phyloP scores from a whole-genome alignment of 257 asterid species.

The Asclepias syriaca region DNA sequence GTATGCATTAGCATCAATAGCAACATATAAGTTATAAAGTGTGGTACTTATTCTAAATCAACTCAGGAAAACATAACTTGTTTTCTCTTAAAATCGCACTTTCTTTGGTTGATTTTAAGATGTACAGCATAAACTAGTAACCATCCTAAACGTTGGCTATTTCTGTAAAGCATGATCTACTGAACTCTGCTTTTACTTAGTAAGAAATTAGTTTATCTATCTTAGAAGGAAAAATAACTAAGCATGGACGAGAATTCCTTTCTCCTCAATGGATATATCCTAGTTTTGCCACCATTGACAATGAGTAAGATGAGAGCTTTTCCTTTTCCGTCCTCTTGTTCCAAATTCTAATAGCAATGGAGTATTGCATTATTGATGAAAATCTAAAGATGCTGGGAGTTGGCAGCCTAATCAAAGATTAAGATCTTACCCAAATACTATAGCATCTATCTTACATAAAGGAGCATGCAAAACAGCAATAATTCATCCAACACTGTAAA shows the following conservation, averaged over 20 bases:
- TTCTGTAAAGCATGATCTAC: neutral
- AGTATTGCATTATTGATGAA: neutral
- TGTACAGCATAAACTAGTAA: neutral
- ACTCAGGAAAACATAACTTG: neutral
- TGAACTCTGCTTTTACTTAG: neutral
- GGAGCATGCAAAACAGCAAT: neutral
- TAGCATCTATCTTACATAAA: neutral
- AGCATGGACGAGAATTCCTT: neutral
- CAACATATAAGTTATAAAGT: neutral
- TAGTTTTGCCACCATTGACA: neutral
- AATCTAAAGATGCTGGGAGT: neutral
- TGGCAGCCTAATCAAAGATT: neutral
- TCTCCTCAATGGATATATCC: neutral
- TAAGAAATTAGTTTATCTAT: neutral
- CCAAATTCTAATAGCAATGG: neutral
- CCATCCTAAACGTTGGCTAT: neutral
- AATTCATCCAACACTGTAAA: neutral
- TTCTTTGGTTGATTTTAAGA: neutral
- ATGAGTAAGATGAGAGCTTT: neutral
- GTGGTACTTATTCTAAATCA: neutral
- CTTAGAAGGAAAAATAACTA: neutral
- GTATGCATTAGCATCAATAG: neutral
- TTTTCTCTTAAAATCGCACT: neutral
- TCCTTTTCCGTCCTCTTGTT: neutral
- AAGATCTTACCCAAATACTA: neutral